phyloP scores from a whole-genome alignment of 2,329 filamentous ascomycete genomes.

The Cordyceps cicadae region DNA sequence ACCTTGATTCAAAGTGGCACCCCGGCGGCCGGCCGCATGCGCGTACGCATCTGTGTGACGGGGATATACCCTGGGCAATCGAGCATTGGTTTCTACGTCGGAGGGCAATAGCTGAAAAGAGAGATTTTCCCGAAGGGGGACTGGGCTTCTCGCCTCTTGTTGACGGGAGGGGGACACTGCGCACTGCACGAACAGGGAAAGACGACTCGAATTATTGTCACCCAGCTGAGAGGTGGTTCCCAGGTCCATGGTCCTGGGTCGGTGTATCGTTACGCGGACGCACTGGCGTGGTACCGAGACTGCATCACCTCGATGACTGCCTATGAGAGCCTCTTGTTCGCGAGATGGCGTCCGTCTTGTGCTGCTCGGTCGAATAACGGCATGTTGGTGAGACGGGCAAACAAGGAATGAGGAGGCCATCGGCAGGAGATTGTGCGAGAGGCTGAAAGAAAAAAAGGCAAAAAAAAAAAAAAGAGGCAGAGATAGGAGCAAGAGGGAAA shows the following conservation, averaged over 20 bases:
- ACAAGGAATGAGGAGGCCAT: background rate
- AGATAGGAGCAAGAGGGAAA: no score
- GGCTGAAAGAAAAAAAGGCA: no score
- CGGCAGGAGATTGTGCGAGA: background rate
- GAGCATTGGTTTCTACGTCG: background rate
- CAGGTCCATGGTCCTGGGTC: conserved; percentile 4
- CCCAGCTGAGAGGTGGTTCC: background rate
- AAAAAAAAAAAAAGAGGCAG: no score
- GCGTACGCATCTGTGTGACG: background rate
- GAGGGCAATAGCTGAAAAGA: background rate
- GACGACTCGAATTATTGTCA: background rate
- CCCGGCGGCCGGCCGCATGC: background rate
- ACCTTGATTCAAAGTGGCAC: background rate
- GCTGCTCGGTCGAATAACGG: background rate
- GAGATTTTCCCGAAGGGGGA: background rate
- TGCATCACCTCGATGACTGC: background rate
- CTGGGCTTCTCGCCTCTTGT: background rate
- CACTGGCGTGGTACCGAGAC: background rate
- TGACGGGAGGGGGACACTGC: background rate
- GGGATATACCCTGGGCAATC: background rate
- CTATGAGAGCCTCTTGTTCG: no score
- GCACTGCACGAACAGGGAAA: background rate
- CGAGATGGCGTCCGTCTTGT: background rate
- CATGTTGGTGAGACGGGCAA: no score
- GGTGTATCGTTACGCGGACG: background rate